phyloP scores from a whole-genome alignment of 176 grass and related monocot genomes.

The barley (Hordeum vulgare) region MorexV3_pseudomolecules_assembly NC_058522.1:585988489-585988988 shows the following conservation, averaged over 20 bases:
- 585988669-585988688: constrained; percentile 19
- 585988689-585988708: constrained; percentile 50
- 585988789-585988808: neutral
- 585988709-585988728: constrained; percentile 16
- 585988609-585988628: constrained; percentile 54
- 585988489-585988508: constrained; percentile 11
- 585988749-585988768: constrained; percentile 23
- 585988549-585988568: constrained; percentile 14
- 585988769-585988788: constrained; percentile 20
- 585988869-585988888: constrained; percentile 26
- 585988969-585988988: constrained; percentile 40
- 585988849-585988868: constrained; percentile 54
- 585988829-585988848: constrained; percentile 52
- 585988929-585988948: constrained; percentile 53
- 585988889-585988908: constrained; percentile 65
- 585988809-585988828: constrained; percentile 28
- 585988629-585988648: constrained; percentile 46
- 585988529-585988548: no score
- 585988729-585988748: fast-evolving
- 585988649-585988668: constrained; percentile 6
- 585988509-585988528: no score
- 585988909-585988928: constrained; percentile 50
- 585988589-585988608: constrained; percentile 50
- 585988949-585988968: constrained; percentile 56
- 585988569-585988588: constrained; percentile 47